Conservation (phyloP, 805 yeast species). For the Barnettozyma wickerhamii region DNA sequence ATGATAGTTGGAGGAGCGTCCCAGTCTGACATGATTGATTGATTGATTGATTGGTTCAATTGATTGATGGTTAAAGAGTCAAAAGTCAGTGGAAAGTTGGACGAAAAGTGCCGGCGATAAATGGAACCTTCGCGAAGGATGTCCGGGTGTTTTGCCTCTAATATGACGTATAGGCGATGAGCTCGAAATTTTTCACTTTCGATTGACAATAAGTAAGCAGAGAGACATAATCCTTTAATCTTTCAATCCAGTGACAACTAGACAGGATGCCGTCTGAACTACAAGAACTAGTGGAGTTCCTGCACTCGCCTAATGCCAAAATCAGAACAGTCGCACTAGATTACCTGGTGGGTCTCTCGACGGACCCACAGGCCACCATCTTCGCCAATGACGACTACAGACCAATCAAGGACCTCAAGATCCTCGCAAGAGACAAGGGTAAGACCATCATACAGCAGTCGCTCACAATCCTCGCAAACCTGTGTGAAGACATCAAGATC, state of each 20-base stretch:
- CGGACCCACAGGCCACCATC: slow-evolving; percentile 59
- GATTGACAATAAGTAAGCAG: background rate
- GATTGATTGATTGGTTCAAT: background rate
- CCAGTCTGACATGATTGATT: slow-evolving; percentile 65
- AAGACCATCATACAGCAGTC: slow-evolving; percentile 59
- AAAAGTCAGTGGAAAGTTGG: no score
- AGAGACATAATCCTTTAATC: no score
- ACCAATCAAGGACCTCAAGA: slow-evolving; percentile 70
- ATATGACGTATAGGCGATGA: slow-evolving; percentile 1
- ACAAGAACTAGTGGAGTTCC: slow-evolving; percentile 67
- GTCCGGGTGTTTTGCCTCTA: slow-evolving; percentile 5
- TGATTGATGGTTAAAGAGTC: no score
- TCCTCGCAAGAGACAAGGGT: slow-evolving; percentile 49
- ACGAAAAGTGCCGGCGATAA: background rate
- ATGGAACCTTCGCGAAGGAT: background rate
- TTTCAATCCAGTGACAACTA: no score
- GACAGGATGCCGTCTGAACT: slow-evolving; percentile 44
- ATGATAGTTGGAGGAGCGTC: slow-evolving; percentile 76
- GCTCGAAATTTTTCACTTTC: slow-evolving; percentile 3
- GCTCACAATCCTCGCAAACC: slow-evolving; percentile 73
- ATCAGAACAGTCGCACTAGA: slow-evolving; percentile 83
- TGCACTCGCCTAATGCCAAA: slow-evolving; percentile 77
- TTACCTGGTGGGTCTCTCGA: slow-evolving; percentile 75
- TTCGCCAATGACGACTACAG: slow-evolving; percentile 67
- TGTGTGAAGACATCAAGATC: slow-evolving; percentile 66